Base-by-base conservation (phyloP, 768 basidiomycete genomes). In the Pleurotus tuoliensis region DNA sequence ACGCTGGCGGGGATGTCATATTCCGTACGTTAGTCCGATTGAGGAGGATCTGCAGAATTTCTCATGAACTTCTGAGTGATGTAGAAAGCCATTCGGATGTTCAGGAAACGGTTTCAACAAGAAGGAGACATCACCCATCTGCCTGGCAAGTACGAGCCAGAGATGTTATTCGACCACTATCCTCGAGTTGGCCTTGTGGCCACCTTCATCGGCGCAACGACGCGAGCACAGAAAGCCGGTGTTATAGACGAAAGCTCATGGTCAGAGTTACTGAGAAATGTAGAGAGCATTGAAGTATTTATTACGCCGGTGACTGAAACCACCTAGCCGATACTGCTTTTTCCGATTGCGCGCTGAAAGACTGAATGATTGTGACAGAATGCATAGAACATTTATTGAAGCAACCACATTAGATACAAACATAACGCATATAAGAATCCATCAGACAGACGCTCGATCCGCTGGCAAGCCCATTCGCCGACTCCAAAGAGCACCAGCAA, bases 371-470 rank as follows among this genome's bases (percentile, higher is more conserved):
- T 20, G 27, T n/a, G n/a, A n/a, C 27, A 7, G 27, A 8, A 11
- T 3, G 30, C 3, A 34, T 34, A 11, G 3, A 34, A 5, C 5
- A 6, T 25, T 34, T 34, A 8, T 11, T 34, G 3, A 34, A 11
- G 9, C 9, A 11, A 34, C 30, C 8, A 34, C n/a, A n/a, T n/a
- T 11, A 9, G 2, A 34, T 30, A 34, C 9, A 11, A 34, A 11
- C 24, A 25, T 25, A 25, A 25, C 0, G 30, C 11, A 34, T 11
- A 34, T 62, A 37, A 52, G 59, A 73, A 82, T 78, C 80, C 81
- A 82, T 82, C 81, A 82, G 81, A 82, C 81, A 78, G 69, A 81
- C 80, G 71, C 80, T 77, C 78, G n/a, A 70, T 80, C 77, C 81
- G 79, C 72, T 80, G 81, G 71, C 69, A 61, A 66, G 70, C 70